These are phyloP conservation scores for Somion occarium DNA, from an alignment of 1,284 basidiomycete genomes.

Conservation along the genomic window DNA sequence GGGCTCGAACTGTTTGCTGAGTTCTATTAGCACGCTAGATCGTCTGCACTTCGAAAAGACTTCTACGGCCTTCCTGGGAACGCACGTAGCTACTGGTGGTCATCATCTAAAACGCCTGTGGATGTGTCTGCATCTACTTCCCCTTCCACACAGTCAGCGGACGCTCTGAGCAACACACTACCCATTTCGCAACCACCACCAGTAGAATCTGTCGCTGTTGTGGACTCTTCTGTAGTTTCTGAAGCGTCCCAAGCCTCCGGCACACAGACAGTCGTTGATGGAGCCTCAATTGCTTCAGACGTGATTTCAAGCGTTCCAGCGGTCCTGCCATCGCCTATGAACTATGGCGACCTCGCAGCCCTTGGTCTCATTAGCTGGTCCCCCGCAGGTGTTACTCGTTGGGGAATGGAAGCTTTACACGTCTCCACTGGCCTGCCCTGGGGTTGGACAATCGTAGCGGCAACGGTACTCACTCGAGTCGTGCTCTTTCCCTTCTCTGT, in stretches of 20 bases:
- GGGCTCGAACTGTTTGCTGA: not conserved
- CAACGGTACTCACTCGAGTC: slow-evolving; percentile 67
- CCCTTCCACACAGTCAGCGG: not conserved
- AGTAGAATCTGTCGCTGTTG: slow-evolving; percentile 10
- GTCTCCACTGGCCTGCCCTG: slow-evolving; percentile 76
- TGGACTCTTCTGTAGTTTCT: slow-evolving; percentile 7
- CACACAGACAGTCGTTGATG: slow-evolving; percentile 9
- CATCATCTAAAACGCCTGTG: slow-evolving; percentile 16
- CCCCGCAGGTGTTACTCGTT: slow-evolving; percentile 32
- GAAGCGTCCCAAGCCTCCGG: slow-evolving; percentile 13
- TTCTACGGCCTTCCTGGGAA: slow-evolving; percentile 8
- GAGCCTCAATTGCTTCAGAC: slow-evolving; percentile 8
- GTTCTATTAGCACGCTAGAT: slow-evolving; percentile 3
- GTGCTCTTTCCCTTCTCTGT: slow-evolving; percentile 71
- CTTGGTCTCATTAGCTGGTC: slow-evolving; percentile 71
- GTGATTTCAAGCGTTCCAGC: slow-evolving; percentile 5
- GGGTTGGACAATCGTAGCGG: slow-evolving; percentile 80
- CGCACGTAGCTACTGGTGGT: slow-evolving; percentile 19
- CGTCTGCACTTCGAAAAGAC: not conserved
- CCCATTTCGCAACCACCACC: slow-evolving; percentile 7
- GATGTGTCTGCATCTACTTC: slow-evolving; percentile 6
- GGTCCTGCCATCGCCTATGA: slow-evolving; percentile 38
- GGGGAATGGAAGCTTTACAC: slow-evolving; percentile 68
- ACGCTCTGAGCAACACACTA: not conserved
- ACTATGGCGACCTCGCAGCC: slow-evolving; percentile 76